Base-by-base conservation (phyloP, 192 early-diverging fungal genomes). In the Coemansia sp. region DNA sequence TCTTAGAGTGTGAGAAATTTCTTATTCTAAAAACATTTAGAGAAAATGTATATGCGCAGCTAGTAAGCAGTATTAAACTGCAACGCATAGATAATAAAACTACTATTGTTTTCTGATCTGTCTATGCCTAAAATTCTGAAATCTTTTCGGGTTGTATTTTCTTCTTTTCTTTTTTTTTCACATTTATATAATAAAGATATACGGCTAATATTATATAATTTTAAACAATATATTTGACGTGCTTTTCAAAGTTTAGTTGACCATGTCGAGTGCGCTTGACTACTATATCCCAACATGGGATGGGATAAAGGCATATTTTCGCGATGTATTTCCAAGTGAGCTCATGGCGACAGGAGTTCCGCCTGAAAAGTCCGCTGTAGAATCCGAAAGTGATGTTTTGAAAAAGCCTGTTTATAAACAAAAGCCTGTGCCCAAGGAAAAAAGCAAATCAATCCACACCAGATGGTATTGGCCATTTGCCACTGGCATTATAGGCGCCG, bases 381-480 rank as follows among this genome's bases (percentile, higher is more conserved):
- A 76, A 50, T 57, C 63, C 3, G 53, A 63, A 0, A 56, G 46
- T 0, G 64, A 70, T 2, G 64, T 73, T 0, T 31, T 82, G 4
- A 75, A 75, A 51, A 82, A 73, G 59, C 79, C 79, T 33, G 68
- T 68, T 42, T 82, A 76, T 63, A 67, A 67, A 39, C 51, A 66
- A 32, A 82, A 76, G 63, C 29, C 61, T 4, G 74, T 76, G 51
- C 74, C 74, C n/a, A 82, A 73, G 62, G 59, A 54, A 29, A 66
- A 60, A 25, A 52, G 63, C 63, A 68, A 66, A 54, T 76, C 74
- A 4, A 68, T 76, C 39, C 79, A 82, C 39, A 3, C 59, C 31
- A 71, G 79, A 54, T 82, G 79, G 79, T 76, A 82, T 68, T 82
- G 79, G 79, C 79, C 79, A 29, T 82, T 82, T 51, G 79, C 79